Evolutionary conservation across 2,329 filamentous ascomycete species (phyloP), one percentile per base, ranked within the genome.

Genomic region (Pezicula carpinea): DNA sequence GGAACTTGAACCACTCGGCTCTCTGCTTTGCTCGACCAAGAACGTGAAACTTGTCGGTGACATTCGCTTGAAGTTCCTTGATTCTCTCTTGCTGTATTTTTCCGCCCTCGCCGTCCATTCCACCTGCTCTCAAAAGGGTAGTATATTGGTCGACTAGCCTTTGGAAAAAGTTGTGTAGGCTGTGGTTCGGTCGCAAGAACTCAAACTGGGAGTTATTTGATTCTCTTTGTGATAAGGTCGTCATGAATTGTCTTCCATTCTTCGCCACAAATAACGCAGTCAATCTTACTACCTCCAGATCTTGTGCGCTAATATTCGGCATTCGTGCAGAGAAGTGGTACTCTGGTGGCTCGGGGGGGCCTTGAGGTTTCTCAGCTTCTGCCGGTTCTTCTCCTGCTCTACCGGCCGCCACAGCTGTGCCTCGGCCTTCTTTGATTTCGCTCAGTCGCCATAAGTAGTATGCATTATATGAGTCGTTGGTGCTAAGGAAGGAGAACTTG

Each of bases 251-350:
- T 51, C 91, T 84, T 13, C 93, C 93, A 61, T 95, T 92, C 69
- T 92, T 91, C 44, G 93, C 93, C 42, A 92, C 89, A 67, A 93
- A 96, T 21, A 95, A 74, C 17, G 93, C 93, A 31, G 92, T 96
- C 62, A 96, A 69, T 47, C 79, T 75, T 47, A 86, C 75, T 42
- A 84, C 75, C 57, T 85, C 81, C 53, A 97, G 72, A 75, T 99
- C 93, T 67, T 95, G 88, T 54, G 95, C 89, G 69, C 86, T 96
- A 70, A 99, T 96, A 57, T 91, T 92, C 48, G 93, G 93, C 89
- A 97, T 96, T 64, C 91, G 87, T 58, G 93, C 91, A 47, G 89
- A 96, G 71, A 96, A 99, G 57, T 87, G 81, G 63, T 95, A 97
- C 59, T 91, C 86, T 48, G 87, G 80, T 14, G 93, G 93, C 61